phyloP scores from a whole-genome alignment of 2,329 filamentous ascomycete genomes.

The Verticillium nonalfalfae region DNA sequence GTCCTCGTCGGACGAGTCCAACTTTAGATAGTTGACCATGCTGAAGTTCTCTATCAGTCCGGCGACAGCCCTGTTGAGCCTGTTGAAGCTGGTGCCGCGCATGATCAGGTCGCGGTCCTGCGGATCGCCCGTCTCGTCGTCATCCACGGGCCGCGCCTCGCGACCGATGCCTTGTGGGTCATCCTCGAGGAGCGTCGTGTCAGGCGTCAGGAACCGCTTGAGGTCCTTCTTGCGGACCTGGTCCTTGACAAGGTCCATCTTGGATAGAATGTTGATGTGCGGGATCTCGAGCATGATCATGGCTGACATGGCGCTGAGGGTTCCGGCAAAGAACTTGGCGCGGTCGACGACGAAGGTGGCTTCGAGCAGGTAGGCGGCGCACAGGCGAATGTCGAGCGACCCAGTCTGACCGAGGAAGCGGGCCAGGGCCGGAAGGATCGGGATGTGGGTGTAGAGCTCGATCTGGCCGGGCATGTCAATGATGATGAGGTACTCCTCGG shows the following conservation, averaged over 20 bases:
- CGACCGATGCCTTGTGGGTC: conserved; percentile 43
- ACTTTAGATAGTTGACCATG: conserved; percentile 91
- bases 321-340: conserved; percentile 95
- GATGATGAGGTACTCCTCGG: conserved; percentile 94
- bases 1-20: conserved; percentile 87
- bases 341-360: conserved; percentile 93
- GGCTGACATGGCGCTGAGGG: conserved; percentile 92
- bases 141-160: conserved; percentile 31
- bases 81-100: conserved; percentile 74
- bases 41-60: conserved; percentile 94
- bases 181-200: conserved; percentile 75
- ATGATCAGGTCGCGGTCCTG: conserved; percentile 64
- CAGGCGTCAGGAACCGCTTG: conserved; percentile 84
- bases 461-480: conserved; percentile 99
- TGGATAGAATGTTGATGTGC: conserved; percentile 92
- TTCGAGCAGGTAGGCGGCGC: conserved; percentile 90
- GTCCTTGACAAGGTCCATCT: conserved; percentile 95
- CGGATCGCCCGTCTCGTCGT: conserved; percentile 52
- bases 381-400: conserved; percentile 81
- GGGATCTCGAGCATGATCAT: conserved; percentile 99
- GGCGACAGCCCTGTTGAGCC: conserved; percentile 81
- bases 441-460: conserved; percentile 95
- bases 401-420: conserved; percentile 74
- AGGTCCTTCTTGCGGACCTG: conserved; percentile 82
- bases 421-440: conserved; percentile 79